Evolutionary conservation across 345 rosid genomes (phyloP).

Genomic region (Eucalyptus marginata): DNA sequence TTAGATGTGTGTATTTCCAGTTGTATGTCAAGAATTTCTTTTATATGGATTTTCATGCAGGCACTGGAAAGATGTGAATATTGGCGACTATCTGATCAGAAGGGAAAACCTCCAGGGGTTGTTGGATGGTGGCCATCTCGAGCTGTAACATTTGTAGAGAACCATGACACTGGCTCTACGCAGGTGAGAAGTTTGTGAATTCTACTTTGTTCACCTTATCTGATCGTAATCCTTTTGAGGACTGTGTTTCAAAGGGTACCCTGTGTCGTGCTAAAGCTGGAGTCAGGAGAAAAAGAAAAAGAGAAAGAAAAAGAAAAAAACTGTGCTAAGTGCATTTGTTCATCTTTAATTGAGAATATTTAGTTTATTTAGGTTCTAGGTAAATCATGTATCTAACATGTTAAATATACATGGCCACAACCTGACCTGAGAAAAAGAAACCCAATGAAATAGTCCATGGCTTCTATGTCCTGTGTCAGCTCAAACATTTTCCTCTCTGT

Average conservation of each 20-base stretch:
- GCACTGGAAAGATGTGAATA: constrained; percentile 78
- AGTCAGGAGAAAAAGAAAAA: background rate
- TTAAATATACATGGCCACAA: background rate
- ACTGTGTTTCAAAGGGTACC: background rate
- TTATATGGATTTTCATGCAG: constrained; percentile 10
- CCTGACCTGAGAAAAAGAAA: background rate
- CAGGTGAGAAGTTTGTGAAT: constrained; percentile 36
- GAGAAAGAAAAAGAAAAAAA: background rate
- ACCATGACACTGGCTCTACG: constrained; percentile 98
- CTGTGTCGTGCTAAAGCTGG: background rate
- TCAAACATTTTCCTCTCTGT: background rate
- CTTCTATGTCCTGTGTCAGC: background rate
- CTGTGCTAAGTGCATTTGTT: background rate
- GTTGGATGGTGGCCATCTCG: constrained; percentile 99
- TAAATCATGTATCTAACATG: background rate
- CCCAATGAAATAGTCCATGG: background rate
- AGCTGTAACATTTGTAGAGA: constrained; percentile 93
- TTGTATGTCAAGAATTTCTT: background rate
- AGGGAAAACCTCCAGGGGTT: constrained; percentile 93
- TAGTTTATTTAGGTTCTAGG: background rate
- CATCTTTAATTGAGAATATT: background rate
- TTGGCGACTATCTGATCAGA: constrained; percentile 87
- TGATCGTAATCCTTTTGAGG: background rate
- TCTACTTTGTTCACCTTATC: background rate
- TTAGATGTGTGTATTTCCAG: background rate